Percentiles rank a stretch among this genome's conserved stretches.
These are phyloP conservation scores for Penicillium sclerotiorum DNA, from an alignment of 2,329 filamentous ascomycete genomes.

Conservation along the genomic window DNA sequence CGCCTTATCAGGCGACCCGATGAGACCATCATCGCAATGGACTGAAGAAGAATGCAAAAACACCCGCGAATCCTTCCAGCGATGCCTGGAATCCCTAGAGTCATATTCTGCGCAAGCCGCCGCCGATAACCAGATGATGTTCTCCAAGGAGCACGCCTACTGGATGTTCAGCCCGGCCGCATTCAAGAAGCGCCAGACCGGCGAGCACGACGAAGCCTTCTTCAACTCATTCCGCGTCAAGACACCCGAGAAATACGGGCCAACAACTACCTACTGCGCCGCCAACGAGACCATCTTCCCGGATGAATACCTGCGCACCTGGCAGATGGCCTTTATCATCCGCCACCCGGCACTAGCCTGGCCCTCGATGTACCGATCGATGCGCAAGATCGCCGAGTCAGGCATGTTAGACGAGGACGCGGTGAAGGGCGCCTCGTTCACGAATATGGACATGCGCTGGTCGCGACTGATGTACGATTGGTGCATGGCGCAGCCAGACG, in stretches of 20 bases:
- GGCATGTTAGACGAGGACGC: conserved; percentile 21
- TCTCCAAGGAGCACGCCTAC: conserved; percentile 42
- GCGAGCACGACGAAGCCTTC: conserved; percentile 8
- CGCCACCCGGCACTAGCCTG: conserved; percentile 45
- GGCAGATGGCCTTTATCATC: conserved; percentile 40
- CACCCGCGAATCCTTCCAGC: conserved; percentile 28
- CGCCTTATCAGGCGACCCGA: conserved; percentile 10
- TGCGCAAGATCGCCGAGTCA: conserved; percentile 19
- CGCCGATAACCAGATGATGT: conserved; percentile 30
- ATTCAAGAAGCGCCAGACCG: conserved; percentile 17
- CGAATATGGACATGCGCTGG: conserved; percentile 35
- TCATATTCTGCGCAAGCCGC: conserved; percentile 23
- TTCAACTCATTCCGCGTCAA: conserved; percentile 18
- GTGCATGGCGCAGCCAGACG: conserved; percentile 28
- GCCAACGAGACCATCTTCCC: conserved; percentile 39
- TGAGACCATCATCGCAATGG: conserved; percentile 29
- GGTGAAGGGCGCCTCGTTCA: conserved; percentile 13
- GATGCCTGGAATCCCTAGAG: conserved; percentile 31
- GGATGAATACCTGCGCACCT: conserved; percentile 38
- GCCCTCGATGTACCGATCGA: conserved; percentile 41
- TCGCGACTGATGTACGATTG: conserved; percentile 40
- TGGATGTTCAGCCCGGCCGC: conserved; percentile 29
- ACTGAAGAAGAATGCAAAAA: conserved; percentile 26
- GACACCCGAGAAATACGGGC: conserved; percentile 18
- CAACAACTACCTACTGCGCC: conserved; percentile 24